phyloP scores from a whole-genome alignment of 2,329 filamentous ascomycete species.

The Monilinia aucupariae region DNA sequence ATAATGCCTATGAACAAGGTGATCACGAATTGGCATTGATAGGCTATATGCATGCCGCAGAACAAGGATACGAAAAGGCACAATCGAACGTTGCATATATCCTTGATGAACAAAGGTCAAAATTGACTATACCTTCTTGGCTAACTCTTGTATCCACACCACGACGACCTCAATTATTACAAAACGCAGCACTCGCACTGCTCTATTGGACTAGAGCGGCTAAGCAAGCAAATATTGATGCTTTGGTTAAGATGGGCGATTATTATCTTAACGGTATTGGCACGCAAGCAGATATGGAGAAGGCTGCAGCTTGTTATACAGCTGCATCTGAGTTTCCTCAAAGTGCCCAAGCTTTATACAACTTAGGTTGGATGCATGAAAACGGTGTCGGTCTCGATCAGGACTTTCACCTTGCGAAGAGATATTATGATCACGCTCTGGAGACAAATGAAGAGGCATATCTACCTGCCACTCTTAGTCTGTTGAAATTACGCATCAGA shows the following conservation, averaged over 20 bases:
- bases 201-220: constrained; percentile 95
- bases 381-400: constrained; percentile 89
- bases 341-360: constrained; percentile 93
- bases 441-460: constrained; percentile 93
- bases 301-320: constrained; percentile 88
- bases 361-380: constrained; percentile 99
- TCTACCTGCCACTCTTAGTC: constrained; percentile 80
- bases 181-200: constrained; percentile 53
- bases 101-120: constrained; percentile 57
- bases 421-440: constrained; percentile 89
- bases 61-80: constrained; percentile 65
- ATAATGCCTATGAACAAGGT: constrained; percentile 58
- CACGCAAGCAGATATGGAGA: constrained; percentile 64
- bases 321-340: constrained; percentile 86
- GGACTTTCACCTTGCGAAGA: constrained; percentile 94
- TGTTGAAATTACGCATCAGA: constrained; percentile 76
- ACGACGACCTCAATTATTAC: constrained; percentile 42
- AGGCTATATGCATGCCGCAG: constrained; percentile 65
- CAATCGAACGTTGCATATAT: constrained; percentile 70
- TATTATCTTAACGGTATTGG: constrained; percentile 87
- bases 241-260: constrained; percentile 95
- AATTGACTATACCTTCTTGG: constrained; percentile 42
- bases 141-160: constrained; percentile 34
- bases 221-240: constrained; percentile 87
- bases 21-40: constrained; percentile 60